Base-by-base conservation (phyloP, 1,284 basidiomycete genomes). In the Golubevia sp. region DNA sequence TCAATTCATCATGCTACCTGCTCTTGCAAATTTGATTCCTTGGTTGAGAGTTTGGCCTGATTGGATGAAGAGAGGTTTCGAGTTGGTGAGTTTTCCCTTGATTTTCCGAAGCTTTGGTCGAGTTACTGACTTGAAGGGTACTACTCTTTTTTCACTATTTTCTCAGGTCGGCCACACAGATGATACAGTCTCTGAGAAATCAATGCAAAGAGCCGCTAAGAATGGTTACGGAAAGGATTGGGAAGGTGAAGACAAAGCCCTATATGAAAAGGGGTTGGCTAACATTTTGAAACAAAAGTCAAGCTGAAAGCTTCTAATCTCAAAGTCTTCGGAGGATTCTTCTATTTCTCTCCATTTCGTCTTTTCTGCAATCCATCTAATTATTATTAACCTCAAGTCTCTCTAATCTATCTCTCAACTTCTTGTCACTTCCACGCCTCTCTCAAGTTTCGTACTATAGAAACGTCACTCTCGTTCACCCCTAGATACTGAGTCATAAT, bases 181-280 rank as follows among this genome's bases (percentile, higher is more conserved):
- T 66, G 63, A 64, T 56, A 62, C 62, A 3, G 75, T 82, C 34
- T 77, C 71, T 1, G 61, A 66, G 44, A 72, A 74, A 60, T 71
- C 72, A n/a, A 77, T 80, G 59, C 38, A 56, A 1, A 54, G 72
- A 20, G 76, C 76, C 27, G 25, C 73, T 27, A 61, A 68, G 49
- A 75, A 75, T 60, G 77, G 78, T 23, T 82, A 82, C 64, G 76
- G 79, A n/a, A 62, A 57, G 51, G 73, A 74, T 66, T 77, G 73
- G 76, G 59, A 63, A 44, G 64, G 64, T 30, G 61, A 64, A 1
- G 70, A 74, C 56, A 74, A 74, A 63, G 73, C 62, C 53, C 38
- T 66, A 20, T 65, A 71, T 59, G 63, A 76, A 2, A 59, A n/a
- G n/a, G n/a, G n/a, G n/a, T n/a, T n/a, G n/a, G n/a, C n/a, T n/a